Evolutionary conservation across 177 flowering plant genomes (phyloP).

Genomic region (Tripterygium wilfordii): DNA sequence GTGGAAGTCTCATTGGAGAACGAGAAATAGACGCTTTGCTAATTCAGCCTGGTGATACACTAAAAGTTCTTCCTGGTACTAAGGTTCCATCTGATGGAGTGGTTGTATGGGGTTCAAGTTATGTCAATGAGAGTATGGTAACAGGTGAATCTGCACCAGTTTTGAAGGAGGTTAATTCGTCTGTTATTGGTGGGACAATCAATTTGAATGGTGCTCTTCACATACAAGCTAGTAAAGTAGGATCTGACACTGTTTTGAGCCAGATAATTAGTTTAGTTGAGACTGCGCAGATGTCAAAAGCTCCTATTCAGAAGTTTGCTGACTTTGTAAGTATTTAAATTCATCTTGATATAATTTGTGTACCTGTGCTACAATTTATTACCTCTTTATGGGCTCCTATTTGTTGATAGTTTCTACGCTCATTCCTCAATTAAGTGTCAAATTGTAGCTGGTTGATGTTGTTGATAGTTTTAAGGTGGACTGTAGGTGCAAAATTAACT

Average conservation of each 20-base stretch:
- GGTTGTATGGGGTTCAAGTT: constrained; percentile 90
- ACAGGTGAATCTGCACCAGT: constrained; percentile 91
- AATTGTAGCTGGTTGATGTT: too few relatives aligned
- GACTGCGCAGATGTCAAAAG: constrained; percentile 98
- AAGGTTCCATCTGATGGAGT: constrained; percentile 91
- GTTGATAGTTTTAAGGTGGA: too few relatives aligned
- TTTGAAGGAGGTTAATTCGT: constrained; percentile 58
- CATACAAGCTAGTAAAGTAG: constrained; percentile 83
- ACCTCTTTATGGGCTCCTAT: too few relatives aligned
- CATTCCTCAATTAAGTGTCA: too few relatives aligned
- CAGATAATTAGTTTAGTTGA: constrained; percentile 94
- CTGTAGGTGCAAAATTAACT: too few relatives aligned
- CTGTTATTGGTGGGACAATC: constrained; percentile 94
- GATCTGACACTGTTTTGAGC: constrained; percentile 88
- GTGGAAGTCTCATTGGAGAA: constrained; percentile 61
- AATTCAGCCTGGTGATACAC: constrained; percentile 86
- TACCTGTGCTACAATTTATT: too few relatives aligned
- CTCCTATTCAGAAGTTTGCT: constrained; percentile 98
- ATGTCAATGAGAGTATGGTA: constrained; percentile 96
- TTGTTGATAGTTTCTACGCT: too few relatives aligned
- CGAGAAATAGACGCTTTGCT: constrained; percentile 86
- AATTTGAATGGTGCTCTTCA: constrained; percentile 88
- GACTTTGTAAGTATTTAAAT: constrained; percentile 84
- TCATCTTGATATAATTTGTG: too few relatives aligned
- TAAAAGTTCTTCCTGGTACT: constrained; percentile 92